Percentiles rank a stretch among this genome's conserved stretches.
phyloP scores from a whole-genome alignment of 805 yeast genomes.

The Grigorovia jiainica region DNA sequence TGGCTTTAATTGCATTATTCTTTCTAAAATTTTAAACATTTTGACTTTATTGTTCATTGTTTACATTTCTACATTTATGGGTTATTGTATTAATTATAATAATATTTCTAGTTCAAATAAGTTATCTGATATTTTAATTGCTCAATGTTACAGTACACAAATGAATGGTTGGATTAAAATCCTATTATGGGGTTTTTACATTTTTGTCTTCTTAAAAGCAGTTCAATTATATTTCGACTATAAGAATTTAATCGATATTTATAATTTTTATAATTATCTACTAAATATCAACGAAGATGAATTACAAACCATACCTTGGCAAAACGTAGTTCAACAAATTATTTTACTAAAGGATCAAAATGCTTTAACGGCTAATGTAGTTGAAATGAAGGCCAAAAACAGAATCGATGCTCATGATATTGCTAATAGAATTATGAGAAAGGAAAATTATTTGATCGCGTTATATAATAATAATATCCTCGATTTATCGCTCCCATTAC shows the following conservation, averaged over 20 bases:
- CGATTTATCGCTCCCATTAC: slow-evolving; percentile 52
- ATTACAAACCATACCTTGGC: slow-evolving; percentile 90
- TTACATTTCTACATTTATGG: slow-evolving; percentile 65
- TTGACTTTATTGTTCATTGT: slow-evolving; percentile 72
- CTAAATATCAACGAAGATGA: slow-evolving; percentile 70
- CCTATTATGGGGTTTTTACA: slow-evolving; percentile 51
- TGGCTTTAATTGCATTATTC: slow-evolving; percentile 72
- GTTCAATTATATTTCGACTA: slow-evolving; percentile 53
- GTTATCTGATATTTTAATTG: slow-evolving; percentile 30
- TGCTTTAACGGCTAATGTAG: slow-evolving; percentile 41
- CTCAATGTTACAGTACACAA: slow-evolving; percentile 31
- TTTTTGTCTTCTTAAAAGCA: slow-evolving; percentile 43
- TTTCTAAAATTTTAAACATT: slow-evolving; percentile 57
- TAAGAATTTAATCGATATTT: slow-evolving; percentile 61
- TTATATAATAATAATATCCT: slow-evolving; percentile 69
- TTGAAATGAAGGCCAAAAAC: slow-evolving; percentile 59
- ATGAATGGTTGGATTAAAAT: slow-evolving; percentile 46
- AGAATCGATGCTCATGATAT: slow-evolving; percentile 86
- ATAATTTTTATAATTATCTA: slow-evolving; percentile 64
- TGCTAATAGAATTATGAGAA: slow-evolving; percentile 92
- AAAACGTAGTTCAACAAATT: slow-evolving; percentile 65
- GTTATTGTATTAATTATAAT: slow-evolving; percentile 69
- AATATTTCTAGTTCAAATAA: slow-evolving; percentile 29
- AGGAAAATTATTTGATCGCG: slow-evolving; percentile 89
- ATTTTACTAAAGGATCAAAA: slow-evolving; percentile 72